These are phyloP conservation scores for Calonectria hawksworthii DNA, from an alignment of 2,329 filamentous ascomycete species.

Conservation along the genomic window DNA sequence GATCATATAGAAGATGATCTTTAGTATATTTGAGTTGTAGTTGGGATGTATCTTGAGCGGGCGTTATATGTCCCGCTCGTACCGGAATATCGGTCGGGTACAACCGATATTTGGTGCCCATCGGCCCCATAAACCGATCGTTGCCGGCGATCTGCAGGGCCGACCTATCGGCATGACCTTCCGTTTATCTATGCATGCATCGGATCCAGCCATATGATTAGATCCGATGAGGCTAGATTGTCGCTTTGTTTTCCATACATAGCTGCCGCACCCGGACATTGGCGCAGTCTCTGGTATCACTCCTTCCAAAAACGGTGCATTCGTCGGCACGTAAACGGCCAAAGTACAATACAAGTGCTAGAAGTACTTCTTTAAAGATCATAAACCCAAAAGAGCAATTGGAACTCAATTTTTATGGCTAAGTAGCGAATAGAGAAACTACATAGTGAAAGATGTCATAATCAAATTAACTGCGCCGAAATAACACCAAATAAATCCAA, in stretches of 20 bases:
- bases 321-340: fast-evolving
- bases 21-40: not conserved
- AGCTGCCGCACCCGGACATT: not conserved
- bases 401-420: not conserved
- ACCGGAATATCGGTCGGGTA: not conserved
- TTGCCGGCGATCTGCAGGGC: not conserved
- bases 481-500: not conserved
- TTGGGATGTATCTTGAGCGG: too few relatives aligned
- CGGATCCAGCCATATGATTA: not conserved
- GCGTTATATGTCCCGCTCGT: not conserved
- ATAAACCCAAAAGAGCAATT: not conserved
- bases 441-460: not conserved
- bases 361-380: not conserved
- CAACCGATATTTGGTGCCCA: not conserved
- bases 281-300: not conserved
- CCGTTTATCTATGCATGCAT: not conserved
- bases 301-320: not conserved
- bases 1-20: not conserved
- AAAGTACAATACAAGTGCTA: fast-evolving
- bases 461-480: not conserved
- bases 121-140: not conserved
- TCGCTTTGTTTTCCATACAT: not conserved
- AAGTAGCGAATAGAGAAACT: too few relatives aligned
- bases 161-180: not conserved
- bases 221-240: not conserved